A percentile compares a stretch with the other conserved stretches of the same genome.
These are phyloP conservation scores for Cetraspora pellucida DNA, from an alignment of 192 early-diverging fungal genomes.

Conservation along the genomic window DNA sequence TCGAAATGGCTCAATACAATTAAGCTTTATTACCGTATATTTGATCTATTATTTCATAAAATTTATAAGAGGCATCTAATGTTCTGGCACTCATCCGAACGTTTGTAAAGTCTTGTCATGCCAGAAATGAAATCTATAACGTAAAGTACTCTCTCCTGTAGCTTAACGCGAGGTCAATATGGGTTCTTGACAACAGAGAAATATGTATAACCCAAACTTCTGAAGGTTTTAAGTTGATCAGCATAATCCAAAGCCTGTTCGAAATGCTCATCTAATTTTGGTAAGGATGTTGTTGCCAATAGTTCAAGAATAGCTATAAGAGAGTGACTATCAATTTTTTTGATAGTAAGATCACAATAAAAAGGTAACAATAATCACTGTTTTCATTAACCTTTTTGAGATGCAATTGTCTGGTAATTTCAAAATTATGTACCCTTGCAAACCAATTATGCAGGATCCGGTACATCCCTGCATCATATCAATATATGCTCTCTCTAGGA, in stretches of 20 bases:
- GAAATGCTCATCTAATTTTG: constrained; percentile 4
- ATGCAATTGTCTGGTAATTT: background rate
- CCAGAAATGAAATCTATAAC: background rate
- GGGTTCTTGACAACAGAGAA: background rate
- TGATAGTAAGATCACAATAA: background rate
- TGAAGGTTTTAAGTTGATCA: background rate
- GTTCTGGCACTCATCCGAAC: no score
- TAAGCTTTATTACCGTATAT: no score
- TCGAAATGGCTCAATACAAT: no score
- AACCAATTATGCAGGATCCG: background rate
- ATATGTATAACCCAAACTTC: background rate
- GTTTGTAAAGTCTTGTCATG: background rate
- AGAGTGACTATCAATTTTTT: background rate
- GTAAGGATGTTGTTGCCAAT: constrained; percentile 4
- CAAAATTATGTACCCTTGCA: background rate
- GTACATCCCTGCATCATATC: constrained; percentile 27
- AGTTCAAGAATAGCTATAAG: constrained; percentile 5
- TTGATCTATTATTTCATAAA: no score
- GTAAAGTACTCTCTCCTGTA: background rate
- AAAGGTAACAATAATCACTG: background rate
- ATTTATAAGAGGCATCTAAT: no score
- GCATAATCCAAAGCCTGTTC: background rate
- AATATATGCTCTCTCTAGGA: constrained; percentile 24
- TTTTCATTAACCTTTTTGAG: background rate
- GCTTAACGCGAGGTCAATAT: background rate